phyloP scores from a whole-genome alignment of 2,329 filamentous ascomycete species.

The Bipolaris gigantea region DNA sequence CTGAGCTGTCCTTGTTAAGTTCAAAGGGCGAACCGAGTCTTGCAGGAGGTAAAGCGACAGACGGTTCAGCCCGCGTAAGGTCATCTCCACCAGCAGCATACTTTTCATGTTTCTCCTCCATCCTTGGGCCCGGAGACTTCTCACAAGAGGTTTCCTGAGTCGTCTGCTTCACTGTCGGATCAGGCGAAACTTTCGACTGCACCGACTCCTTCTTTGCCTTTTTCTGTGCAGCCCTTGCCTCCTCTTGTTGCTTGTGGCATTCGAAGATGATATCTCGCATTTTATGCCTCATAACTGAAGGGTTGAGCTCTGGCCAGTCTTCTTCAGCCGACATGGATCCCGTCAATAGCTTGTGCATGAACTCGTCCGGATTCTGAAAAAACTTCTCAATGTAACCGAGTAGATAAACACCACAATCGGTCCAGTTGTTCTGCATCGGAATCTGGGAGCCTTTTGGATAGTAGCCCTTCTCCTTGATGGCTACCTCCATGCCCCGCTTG shows the following conservation, averaged over 20 bases:
- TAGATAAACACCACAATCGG: conserved; percentile 87
- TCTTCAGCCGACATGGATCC: conserved; percentile 61
- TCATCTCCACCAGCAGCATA: background rate
- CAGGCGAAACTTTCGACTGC: conserved; percentile 1
- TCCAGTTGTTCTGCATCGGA: conserved; percentile 79
- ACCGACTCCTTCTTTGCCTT: conserved; percentile 17
- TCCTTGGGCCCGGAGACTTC: background rate
- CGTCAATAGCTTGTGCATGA: conserved; percentile 67
- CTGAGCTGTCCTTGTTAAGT: background rate
- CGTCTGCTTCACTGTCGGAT: background rate
- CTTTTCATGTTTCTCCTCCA: background rate
- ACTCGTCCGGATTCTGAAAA: conserved; percentile 70
- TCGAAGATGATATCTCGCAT: conserved; percentile 68
- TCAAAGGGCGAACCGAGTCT: conserved; percentile 19
- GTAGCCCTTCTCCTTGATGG: conserved; percentile 57
- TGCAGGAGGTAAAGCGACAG: background rate
- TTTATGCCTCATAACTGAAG: conserved; percentile 62
- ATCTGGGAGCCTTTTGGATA: conserved; percentile 67
- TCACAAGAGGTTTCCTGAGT: background rate
- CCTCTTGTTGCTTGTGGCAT: conserved; percentile 57
- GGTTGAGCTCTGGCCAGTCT: conserved; percentile 59
- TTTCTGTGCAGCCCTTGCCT: conserved; percentile 12
- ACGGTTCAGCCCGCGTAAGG: background rate
- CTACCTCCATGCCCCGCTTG: conserved; percentile 58
- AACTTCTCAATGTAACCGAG: conserved; percentile 85